Conservation (phyloP, 345 rosid genomes). For the Camelina laxa region DNA sequence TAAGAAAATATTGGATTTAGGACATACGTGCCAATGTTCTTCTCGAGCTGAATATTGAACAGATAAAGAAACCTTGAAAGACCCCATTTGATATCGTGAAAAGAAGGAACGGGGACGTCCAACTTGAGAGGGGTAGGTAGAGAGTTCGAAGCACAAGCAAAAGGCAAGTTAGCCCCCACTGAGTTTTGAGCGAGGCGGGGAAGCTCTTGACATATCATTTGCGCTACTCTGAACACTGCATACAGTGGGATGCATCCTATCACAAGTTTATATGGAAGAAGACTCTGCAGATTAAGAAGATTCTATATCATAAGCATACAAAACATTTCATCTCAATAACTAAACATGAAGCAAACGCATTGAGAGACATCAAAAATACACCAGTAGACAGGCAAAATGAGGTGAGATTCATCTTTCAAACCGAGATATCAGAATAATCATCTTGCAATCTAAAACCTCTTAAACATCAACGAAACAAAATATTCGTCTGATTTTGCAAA, state of each 20-base stretch:
- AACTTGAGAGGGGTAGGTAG: constrained; percentile 75
- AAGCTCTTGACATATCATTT: constrained; percentile 51
- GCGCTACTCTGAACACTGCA: constrained; percentile 46
- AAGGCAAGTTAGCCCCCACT: constrained; percentile 49
- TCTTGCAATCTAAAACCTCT: neutral
- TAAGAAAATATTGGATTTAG: constrained; percentile 8
- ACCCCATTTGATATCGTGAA: constrained; percentile 76
- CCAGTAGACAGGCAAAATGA: neutral
- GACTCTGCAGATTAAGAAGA: constrained; percentile 55
- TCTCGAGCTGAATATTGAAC: constrained; percentile 88
- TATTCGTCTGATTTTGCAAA: neutral
- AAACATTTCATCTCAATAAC: neutral
- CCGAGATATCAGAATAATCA: neutral
- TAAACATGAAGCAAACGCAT: neutral
- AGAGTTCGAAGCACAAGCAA: constrained; percentile 87
- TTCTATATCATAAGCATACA: constrained; percentile 25
- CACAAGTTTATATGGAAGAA: constrained; percentile 43
- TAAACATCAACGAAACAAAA: neutral
- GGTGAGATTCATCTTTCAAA: neutral
- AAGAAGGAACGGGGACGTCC: constrained; percentile 75
- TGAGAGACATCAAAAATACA: constrained; percentile 11
- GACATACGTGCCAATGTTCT: constrained; percentile 91
- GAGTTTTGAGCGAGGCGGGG: constrained; percentile 48
- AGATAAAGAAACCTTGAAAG: constrained; percentile 71
- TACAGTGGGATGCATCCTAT: constrained; percentile 56